phyloP scores from a whole-genome alignment of 805 yeast species.

The Diddensiella transvaalensis region DNA sequence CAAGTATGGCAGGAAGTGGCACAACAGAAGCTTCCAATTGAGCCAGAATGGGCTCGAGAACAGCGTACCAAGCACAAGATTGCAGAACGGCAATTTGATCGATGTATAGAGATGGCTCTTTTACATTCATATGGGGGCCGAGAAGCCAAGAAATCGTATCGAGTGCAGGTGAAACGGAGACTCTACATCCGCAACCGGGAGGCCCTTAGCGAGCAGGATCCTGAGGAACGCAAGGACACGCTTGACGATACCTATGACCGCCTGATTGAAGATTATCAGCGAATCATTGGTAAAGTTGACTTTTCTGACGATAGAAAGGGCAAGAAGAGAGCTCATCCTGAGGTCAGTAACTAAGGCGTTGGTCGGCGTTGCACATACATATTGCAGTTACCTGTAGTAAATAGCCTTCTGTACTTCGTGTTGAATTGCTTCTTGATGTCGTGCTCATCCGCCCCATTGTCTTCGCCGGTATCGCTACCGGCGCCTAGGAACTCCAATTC shows the following conservation, averaged over 20 bases:
- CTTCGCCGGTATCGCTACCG: conserved; percentile 7
- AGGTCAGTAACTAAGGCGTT: neutral
- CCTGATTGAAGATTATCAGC: conserved; percentile 64
- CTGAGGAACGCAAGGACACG: conserved; percentile 61
- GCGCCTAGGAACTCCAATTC: conserved; percentile 6
- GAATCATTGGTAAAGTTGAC: conserved; percentile 43
- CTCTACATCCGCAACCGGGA: conserved; percentile 77
- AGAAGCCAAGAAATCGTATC: conserved; percentile 37
- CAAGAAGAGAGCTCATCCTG: conserved; percentile 7
- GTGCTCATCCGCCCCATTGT: conserved; percentile 4
- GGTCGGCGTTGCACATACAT: conserved; percentile 6
- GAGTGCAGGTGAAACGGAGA: conserved; percentile 69
- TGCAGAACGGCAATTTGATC: conserved; percentile 71
- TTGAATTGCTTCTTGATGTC: conserved; percentile 8
- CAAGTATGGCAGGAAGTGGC: conserved; percentile 15
- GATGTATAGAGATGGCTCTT: conserved; percentile 74
- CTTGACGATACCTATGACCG: conserved; percentile 70
- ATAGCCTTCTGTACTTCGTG: conserved; percentile 1
- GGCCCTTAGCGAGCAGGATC: conserved; percentile 52
- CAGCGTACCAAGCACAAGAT: conserved; percentile 49
- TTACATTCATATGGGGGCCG: conserved; percentile 56
- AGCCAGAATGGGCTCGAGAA: conserved; percentile 41
- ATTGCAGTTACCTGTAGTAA: conserved; percentile 8
- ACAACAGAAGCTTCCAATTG: conserved; percentile 18
- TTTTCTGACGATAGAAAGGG: conserved; percentile 16